phyloP scores from a whole-genome alignment of 768 basidiomycete genomes.

The Ramaria rubella region DNA sequence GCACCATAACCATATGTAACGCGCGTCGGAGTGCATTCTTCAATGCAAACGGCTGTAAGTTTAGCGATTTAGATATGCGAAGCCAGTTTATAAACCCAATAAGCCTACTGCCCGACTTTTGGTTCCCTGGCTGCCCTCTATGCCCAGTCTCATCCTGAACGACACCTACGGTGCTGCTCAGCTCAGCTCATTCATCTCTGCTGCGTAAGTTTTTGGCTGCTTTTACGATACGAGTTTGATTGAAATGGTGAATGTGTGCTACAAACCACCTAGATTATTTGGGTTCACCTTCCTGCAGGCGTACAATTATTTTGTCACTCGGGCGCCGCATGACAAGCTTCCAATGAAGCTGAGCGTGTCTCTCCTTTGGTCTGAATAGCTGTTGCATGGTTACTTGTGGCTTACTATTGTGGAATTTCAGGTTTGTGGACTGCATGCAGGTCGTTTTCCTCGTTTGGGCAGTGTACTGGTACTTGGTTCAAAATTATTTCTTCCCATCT shows the following conservation, averaged over 20 bases:
- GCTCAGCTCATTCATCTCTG: neutral
- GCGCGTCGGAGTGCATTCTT: no score
- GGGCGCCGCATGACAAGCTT: neutral
- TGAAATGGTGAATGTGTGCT: neutral
- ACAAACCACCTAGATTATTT: neutral
- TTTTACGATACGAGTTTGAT: neutral
- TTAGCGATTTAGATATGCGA: no score
- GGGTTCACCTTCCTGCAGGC: conserved; percentile 1
- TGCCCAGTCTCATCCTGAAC: no score
- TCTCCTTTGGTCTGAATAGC: neutral
- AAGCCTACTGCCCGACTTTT: no score
- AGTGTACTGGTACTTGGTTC: neutral
- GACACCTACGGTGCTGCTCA: neutral
- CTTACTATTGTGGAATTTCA: neutral
- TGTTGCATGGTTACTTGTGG: neutral
- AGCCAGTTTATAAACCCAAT: no score
- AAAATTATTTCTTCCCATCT: neutral
- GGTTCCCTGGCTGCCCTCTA: no score
- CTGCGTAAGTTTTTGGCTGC: neutral
- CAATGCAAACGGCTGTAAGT: no score
- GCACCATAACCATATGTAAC: no score
- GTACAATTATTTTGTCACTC: neutral
- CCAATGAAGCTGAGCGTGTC: neutral
- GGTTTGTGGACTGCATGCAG: neutral
- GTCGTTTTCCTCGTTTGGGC: neutral